phyloP scores from a whole-genome alignment of 1,139 yeast species.

The Lodderomyces elongisporus region DNA sequence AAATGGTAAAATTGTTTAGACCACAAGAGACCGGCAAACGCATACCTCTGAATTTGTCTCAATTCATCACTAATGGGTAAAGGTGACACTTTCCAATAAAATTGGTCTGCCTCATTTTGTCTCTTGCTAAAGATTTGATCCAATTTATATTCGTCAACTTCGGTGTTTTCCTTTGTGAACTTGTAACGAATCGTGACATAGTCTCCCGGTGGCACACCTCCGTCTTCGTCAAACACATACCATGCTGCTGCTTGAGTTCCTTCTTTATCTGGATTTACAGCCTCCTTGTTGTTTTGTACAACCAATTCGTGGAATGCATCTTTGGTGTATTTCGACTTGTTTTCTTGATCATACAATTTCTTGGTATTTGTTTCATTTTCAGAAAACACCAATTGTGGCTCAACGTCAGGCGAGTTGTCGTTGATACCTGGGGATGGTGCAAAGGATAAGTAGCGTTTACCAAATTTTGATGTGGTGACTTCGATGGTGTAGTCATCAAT shows the following conservation, averaged over 20 bases:
- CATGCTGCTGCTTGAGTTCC: slow-evolving; percentile 72
- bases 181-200: slow-evolving; percentile 84
- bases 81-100: slow-evolving; percentile 88
- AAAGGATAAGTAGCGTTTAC: slow-evolving; percentile 64
- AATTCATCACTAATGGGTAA: slow-evolving; percentile 79
- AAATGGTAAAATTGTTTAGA: slow-evolving; percentile 90
- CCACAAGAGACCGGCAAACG: slow-evolving; percentile 93
- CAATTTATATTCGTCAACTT: slow-evolving; percentile 73
- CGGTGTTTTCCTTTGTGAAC: slow-evolving; percentile 45
- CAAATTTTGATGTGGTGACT: slow-evolving; percentile 68
- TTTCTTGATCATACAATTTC: slow-evolving; percentile 59
- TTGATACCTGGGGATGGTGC: slow-evolving; percentile 85
- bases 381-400: slow-evolving; percentile 74
- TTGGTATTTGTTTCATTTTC: slow-evolving; percentile 82
- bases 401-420: slow-evolving; percentile 59
- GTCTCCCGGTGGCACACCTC: slow-evolving; percentile 83
- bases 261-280: slow-evolving; percentile 43
- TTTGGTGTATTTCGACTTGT: slow-evolving; percentile 59
- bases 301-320: slow-evolving; percentile 90
- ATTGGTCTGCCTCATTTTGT: slow-evolving; percentile 88
- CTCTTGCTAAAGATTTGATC: slow-evolving; percentile 72
- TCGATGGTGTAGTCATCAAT: slow-evolving; percentile 46
- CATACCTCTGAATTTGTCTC: slow-evolving; percentile 86
- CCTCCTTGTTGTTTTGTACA: slow-evolving; percentile 53
- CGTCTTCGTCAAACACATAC: slow-evolving; percentile 70